Conservation (phyloP, 352 stramenopile species). For the Phytophthora europaea region DNA sequence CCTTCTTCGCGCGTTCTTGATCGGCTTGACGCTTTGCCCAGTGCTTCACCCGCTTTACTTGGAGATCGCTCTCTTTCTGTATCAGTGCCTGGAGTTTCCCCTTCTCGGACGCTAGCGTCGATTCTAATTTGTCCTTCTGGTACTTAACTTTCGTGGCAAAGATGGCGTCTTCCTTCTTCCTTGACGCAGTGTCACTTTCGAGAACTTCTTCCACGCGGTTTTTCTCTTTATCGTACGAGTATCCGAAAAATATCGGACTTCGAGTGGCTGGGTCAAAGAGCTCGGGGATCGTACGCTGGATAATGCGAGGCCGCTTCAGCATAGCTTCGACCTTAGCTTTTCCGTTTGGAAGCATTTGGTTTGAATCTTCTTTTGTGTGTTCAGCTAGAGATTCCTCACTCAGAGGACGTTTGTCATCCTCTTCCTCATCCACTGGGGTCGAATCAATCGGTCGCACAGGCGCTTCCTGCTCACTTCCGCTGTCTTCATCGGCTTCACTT, state of each 20-base stretch:
- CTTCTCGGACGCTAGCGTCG: slow-evolving; percentile 46
- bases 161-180: slow-evolving; percentile 51
- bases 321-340: slow-evolving; percentile 38
- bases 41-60: slow-evolving; percentile 66
- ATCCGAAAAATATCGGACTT: slow-evolving; percentile 82
- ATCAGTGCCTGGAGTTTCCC: slow-evolving; percentile 66
- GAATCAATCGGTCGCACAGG: slow-evolving; percentile 18
- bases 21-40: slow-evolving; percentile 73
- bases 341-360: slow-evolving; percentile 16
- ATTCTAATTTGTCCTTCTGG: slow-evolving; percentile 47
- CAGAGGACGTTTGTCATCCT: slow-evolving; percentile 23
- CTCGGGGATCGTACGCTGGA: slow-evolving; percentile 55
- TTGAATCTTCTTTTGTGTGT: slow-evolving; percentile 29
- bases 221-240: slow-evolving; percentile 51
- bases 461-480: slow-evolving; percentile 21
- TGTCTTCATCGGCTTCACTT: slow-evolving; percentile 40
- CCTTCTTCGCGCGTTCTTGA: slow-evolving; percentile 72
- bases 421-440: slow-evolving; percentile 3
- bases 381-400: slow-evolving; percentile 41
- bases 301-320: slow-evolving; percentile 58
- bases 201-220: slow-evolving; percentile 53
- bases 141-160: slow-evolving; percentile 67
- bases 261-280: slow-evolving; percentile 56
- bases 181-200: slow-evolving; percentile 37
- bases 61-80: slow-evolving; percentile 58